A percentile compares a stretch with the other conserved stretches of the same genome.
Conservation (phyloP, 495 filamentous ascomycete genomes). For the Lasiosphaeria ovina region DNA sequence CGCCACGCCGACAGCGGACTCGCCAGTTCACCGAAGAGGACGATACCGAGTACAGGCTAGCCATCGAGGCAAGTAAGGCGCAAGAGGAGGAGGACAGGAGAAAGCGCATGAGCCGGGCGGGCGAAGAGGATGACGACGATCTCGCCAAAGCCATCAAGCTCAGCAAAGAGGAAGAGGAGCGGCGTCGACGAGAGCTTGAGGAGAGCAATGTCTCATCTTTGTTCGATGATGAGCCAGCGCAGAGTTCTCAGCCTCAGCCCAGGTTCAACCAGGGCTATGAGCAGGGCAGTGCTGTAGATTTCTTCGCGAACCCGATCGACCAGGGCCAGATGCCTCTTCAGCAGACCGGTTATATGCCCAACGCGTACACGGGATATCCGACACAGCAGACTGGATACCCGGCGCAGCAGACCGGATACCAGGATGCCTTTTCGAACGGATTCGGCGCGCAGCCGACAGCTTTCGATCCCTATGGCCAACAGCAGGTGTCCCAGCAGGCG, state of each 20-base stretch:
- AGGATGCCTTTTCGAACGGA: conserved; percentile 53
- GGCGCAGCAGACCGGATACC: conserved; percentile 61
- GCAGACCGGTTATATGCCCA: conserved; percentile 81
- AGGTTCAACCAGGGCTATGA: conserved; percentile 95
- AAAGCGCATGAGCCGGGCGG: conserved; percentile 68
- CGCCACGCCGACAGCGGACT: conserved; percentile 45
- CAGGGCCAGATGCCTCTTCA: conserved; percentile 67
- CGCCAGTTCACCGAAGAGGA: conserved; percentile 68
- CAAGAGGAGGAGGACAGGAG: conserved; percentile 92
- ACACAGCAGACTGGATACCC: conserved; percentile 62
- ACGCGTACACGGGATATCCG: conserved; percentile 62
- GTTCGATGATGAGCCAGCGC: conserved; percentile 77
- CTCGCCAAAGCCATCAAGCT: conserved; percentile 94
- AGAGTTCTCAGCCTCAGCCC: conserved; percentile 63
- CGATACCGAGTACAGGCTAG: conserved; percentile 87
- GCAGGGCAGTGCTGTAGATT: conserved; percentile 92
- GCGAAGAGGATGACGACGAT: conserved; percentile 72
- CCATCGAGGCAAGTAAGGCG: conserved; percentile 92
- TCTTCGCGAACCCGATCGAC: conserved; percentile 89
- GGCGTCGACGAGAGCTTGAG: conserved; percentile 84
- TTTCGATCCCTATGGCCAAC: conserved; percentile 50
- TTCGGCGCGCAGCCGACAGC: conserved; percentile 36
- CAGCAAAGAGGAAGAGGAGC: conserved; percentile 88
- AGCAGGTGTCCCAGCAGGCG: conserved; percentile 55
- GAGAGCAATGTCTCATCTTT: conserved; percentile 81